Evolutionary conservation across 2,329 filamentous ascomycete genomes (phyloP).

Genomic region (Mariannaea sp.): DNA sequence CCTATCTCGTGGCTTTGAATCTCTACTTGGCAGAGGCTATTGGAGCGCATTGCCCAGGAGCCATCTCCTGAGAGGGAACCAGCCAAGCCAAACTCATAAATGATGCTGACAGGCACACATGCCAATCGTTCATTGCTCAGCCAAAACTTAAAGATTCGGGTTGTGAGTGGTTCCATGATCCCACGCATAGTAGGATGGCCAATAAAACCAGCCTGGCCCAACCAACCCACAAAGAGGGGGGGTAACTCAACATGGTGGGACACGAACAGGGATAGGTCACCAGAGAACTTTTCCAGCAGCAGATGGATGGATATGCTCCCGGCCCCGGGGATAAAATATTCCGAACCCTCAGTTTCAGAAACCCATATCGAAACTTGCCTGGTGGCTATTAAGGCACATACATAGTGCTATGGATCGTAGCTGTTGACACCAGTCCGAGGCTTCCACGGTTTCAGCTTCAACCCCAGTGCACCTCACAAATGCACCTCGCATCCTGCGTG

Average conservation of each 20-base stretch:
- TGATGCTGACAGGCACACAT: neutral
- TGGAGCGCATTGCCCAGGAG: neutral
- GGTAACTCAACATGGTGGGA: too few relatives aligned
- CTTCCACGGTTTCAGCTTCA: neutral
- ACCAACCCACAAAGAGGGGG: too few relatives aligned
- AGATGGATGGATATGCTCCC: too few relatives aligned
- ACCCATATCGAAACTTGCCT: neutral
- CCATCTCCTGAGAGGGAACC: too few relatives aligned
- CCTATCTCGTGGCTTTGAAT: neutral
- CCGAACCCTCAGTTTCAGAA: constrained; percentile 9
- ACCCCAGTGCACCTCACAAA: neutral
- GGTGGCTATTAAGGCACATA: too few relatives aligned
- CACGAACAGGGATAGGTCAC: too few relatives aligned
- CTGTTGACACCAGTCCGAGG: too few relatives aligned
- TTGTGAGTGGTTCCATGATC: neutral
- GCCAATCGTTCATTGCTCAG: neutral
- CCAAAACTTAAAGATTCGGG: too few relatives aligned
- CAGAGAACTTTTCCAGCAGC: too few relatives aligned
- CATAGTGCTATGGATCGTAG: neutral
- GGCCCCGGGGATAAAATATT: constrained; percentile 3
- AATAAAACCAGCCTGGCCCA: too few relatives aligned
- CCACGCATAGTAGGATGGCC: too few relatives aligned
- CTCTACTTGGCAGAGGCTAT: neutral
- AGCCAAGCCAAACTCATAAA: too few relatives aligned
- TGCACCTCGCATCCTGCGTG: neutral